phyloP scores from a whole-genome alignment of 768 basidiomycete genomes.

The Filobasidium wieringae region DNA sequence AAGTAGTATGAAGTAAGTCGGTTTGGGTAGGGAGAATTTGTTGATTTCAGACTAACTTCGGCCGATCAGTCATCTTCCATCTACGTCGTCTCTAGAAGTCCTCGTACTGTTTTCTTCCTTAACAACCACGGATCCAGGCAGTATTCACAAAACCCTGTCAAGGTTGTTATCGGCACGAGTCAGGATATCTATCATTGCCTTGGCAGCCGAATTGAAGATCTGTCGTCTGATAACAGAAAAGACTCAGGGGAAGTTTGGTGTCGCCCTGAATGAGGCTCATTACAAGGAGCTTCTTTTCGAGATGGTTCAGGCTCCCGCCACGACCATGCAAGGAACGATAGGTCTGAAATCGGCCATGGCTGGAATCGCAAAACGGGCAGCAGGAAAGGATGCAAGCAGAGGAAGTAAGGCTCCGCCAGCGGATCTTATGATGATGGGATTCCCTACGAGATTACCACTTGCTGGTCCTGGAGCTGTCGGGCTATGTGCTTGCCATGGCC shows the following conservation, averaged over 20 bases:
- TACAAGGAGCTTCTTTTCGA: slow-evolving; percentile 94
- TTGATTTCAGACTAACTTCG: not conserved
- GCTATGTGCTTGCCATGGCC: slow-evolving; percentile 86
- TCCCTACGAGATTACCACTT: slow-evolving; percentile 81
- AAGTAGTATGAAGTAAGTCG: slow-evolving; percentile 70
- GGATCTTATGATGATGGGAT: slow-evolving; percentile 99
- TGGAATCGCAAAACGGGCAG: slow-evolving; percentile 40
- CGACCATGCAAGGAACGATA: slow-evolving; percentile 28
- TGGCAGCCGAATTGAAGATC: slow-evolving; percentile 97
- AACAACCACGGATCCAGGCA: slow-evolving; percentile 93
- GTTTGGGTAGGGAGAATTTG: not conserved
- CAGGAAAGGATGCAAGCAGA: slow-evolving; percentile 44
- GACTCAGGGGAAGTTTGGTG: slow-evolving; percentile 81
- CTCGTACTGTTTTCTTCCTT: slow-evolving; percentile 87
- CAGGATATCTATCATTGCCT: slow-evolving; percentile 81
- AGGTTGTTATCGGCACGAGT: slow-evolving; percentile 69
- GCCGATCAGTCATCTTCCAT: slow-evolving; percentile 72
- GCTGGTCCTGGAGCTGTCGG: slow-evolving; percentile 52
- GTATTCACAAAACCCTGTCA: slow-evolving; percentile 89
- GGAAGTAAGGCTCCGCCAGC: slow-evolving; percentile 27
- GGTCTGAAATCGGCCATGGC: slow-evolving; percentile 42
- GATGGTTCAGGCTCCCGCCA: slow-evolving; percentile 81
- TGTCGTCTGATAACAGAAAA: slow-evolving; percentile 82
- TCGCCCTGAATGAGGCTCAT: slow-evolving; percentile 96
- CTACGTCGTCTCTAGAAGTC: slow-evolving; percentile 91